Base-by-base conservation (phyloP, 225 moss, liverwort and hornwort genomes). In the Neckera pumila region DNA sequence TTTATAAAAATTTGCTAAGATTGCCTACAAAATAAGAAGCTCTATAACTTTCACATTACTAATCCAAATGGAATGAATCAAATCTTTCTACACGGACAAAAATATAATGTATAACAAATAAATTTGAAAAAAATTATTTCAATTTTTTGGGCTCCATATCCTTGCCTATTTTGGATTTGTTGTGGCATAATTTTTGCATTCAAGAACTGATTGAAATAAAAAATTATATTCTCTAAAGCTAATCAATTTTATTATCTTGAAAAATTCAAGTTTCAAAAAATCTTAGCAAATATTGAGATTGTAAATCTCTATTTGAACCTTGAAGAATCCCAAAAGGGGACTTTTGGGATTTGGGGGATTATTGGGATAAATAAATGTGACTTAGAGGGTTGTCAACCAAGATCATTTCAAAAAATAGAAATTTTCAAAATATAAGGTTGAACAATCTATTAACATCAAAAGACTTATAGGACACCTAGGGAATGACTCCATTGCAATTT, bases 171-270 rank as follows among this genome's bases (percentile, higher is more conserved):
- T 65, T 10, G 19, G 4, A 1, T 2, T 36, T 67, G 17, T 22
- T n/a, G 12, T 6, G 0, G 67, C 7, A n/a, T 16, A 67, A 7
- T 1, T n/a, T 67, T 67, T 22, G 0, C 7, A 21, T 22, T 0
- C 7, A 1, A 0, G 4, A 12, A n/a, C 4, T 2, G 1, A 67
- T 22, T n/a, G 12, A 67, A 21, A 38, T 2, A 10, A 38, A 38
- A 13, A 6, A 8, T 7, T 16, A 15, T 3, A 38, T 38, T 23
- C 4, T 1, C 3, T 4, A 4, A 12, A 67, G 21, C 10, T n/a
- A 66, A 6, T 66, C 2, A 21, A 0, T n/a, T 66, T 31, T 20
- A 0, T 4, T 36, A 66, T 5, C 2, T 34, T 20, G 3, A 20
- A 0, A 66, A 66, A 21, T 45, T 45, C 6, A 47, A 21, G 0